phyloP scores from a whole-genome alignment of 1,139 yeast species.

The Candida smagusa region DNA sequence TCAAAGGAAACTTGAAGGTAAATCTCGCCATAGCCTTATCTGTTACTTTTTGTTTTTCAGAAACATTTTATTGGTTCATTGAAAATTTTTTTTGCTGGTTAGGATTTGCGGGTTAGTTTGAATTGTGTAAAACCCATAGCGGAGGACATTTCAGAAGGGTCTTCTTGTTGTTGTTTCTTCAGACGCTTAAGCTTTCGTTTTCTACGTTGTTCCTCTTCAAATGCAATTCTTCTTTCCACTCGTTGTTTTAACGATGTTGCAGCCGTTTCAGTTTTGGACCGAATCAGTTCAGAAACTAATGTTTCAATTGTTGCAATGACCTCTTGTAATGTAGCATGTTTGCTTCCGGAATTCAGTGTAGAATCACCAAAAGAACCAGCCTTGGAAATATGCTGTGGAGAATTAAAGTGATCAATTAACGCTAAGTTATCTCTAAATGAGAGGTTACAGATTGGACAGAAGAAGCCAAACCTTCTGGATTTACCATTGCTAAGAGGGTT shows the following conservation, averaged over 20 bases:
- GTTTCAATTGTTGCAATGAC: constrained; percentile 32
- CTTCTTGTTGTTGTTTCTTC: constrained; percentile 9
- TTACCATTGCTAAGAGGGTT: constrained; percentile 15
- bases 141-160: constrained; percentile 26
- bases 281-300: constrained; percentile 26
- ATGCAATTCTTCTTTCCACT: constrained; percentile 37
- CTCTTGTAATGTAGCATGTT: constrained; percentile 30
- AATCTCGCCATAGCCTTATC: constrained; percentile 31
- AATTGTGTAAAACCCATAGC: constrained; percentile 64
- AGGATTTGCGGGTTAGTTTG: constrained; percentile 21
- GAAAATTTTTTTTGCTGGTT: constrained; percentile 8
- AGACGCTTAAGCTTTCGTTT: constrained; percentile 23
- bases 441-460: constrained; percentile 74
- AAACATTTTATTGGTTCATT: constrained; percentile 8
- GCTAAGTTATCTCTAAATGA: constrained; percentile 81
- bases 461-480: constrained; percentile 73
- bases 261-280: constrained; percentile 9
- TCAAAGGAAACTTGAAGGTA: constrained; percentile 42
- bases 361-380: constrained; percentile 9
- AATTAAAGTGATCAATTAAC: constrained; percentile 78
- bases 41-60: constrained; percentile 7
- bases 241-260: constrained; percentile 33
- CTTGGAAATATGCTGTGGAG: constrained; percentile 52
- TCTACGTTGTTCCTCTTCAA: constrained; percentile 37
- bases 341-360: constrained; percentile 1